Conservation (phyloP, 2,329 filamentous ascomycete species). For the Cladosporium sphaerospermum region DNA sequence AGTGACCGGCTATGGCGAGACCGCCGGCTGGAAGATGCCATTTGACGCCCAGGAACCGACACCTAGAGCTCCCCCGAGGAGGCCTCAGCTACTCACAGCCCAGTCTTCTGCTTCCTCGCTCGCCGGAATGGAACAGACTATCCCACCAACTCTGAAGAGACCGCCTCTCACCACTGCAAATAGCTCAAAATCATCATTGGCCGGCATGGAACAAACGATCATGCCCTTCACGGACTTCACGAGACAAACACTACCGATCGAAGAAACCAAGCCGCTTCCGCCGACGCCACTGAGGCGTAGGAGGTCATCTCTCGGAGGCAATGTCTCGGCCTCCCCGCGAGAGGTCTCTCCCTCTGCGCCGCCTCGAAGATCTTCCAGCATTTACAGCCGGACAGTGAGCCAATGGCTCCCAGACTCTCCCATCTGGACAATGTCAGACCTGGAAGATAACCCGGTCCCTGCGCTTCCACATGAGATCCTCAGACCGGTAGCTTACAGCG, state of each 20-base stretch:
- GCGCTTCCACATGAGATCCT: constrained; percentile 13
- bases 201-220: constrained; percentile 22
- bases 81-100: not conserved
- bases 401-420: constrained; percentile 18
- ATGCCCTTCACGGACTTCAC: constrained; percentile 30
- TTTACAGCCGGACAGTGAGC: constrained; percentile 29
- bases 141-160: constrained; percentile 14
- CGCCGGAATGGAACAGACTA: constrained; percentile 7
- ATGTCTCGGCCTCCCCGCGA: not conserved
- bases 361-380: constrained; percentile 25
- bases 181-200: constrained; percentile 13
- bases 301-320: not conserved
- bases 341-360: constrained; percentile 5
- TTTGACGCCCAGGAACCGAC: not conserved
- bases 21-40: constrained; percentile 18
- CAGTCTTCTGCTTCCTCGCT: constrained; percentile 2
- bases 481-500: constrained; percentile 24
- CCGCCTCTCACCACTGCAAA: constrained; percentile 13
- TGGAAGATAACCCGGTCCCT: constrained; percentile 19
- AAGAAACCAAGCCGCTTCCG: constrained; percentile 28
- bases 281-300: constrained; percentile 19
- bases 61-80: not conserved
- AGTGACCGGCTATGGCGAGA: constrained; percentile 18
- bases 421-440: constrained; percentile 13
- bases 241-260: constrained; percentile 22